Base-by-base conservation (phyloP, 2,329 filamentous ascomycete genomes). In the Ceratocystis diversiconidia region DNA sequence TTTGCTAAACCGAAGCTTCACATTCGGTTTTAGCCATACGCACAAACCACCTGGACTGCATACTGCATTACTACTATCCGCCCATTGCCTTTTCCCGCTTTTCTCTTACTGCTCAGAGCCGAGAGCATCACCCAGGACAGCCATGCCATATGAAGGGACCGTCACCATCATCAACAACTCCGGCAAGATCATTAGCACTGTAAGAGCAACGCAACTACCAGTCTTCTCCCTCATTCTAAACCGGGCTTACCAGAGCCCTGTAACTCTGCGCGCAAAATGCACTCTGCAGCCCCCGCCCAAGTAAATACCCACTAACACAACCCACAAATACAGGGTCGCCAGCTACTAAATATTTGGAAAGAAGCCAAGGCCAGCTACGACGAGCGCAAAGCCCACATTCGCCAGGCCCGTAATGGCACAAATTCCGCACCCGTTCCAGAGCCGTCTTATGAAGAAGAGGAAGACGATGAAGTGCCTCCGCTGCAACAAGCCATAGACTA, bases 131-230 rank as follows among this genome's bases (percentile, higher is more conserved):
- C 44, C 50, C 62, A n/a, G 22, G 2, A n/a, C n/a, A 60, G 60
- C 48, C 59, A 78, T 79, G 76, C 73, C 76, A 59, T 74, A 79
- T 68, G 75, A 79, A 64, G 87, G 95, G 76, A 92, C 89, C 62
- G 85, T 96, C 70, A 92, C 90, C 70, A 89, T 95, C 72, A 87
- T 95, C 76, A 94, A 95, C 78, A 91, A 82, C 72, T 94, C 90
- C 66, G 90, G 90, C 72, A 95, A 95, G 77, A 86, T 95, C 62
- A 89, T 96, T 71, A 92, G 86, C 80, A 94, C 87, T 67, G 90
- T 92, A 80, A 74, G 87, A 7, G 32, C 28, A 57, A 36, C 22
- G 5, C 28, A 59, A 28, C 32, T 36, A 19, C 52, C 19, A 61
- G 1, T 7, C 32, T 4, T 2, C 43, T 44, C 19, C 28, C 46